phyloP scores from a whole-genome alignment of 768 basidiomycete species.

The Russula compacta region DNA sequence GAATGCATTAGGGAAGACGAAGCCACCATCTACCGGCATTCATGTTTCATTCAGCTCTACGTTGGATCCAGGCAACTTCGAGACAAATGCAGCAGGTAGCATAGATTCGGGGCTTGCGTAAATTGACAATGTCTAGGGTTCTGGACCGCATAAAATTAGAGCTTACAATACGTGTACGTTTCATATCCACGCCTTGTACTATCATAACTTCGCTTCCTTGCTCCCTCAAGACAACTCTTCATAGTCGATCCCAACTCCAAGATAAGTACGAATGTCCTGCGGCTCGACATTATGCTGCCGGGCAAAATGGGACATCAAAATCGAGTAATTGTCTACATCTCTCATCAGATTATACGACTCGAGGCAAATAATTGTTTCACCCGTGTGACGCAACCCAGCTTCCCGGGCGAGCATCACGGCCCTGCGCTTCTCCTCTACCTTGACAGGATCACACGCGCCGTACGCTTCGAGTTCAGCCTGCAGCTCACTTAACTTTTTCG shows the following conservation, averaged over 20 bases:
- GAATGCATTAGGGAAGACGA: background rate
- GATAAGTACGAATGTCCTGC: slow-evolving; percentile 55
- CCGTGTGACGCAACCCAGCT: slow-evolving; percentile 82
- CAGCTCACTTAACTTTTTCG: slow-evolving; percentile 41
- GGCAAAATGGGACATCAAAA: slow-evolving; percentile 56
- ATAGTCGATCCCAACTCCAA: slow-evolving; percentile 64
- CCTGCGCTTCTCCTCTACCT: slow-evolving; percentile 66
- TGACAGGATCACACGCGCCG: slow-evolving; percentile 76
- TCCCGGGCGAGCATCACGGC: slow-evolving; percentile 73
- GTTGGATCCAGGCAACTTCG: background rate
- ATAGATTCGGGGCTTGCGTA: background rate
- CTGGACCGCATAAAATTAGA: background rate
- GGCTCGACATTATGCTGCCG: slow-evolving; percentile 49
- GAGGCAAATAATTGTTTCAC: slow-evolving; percentile 32
- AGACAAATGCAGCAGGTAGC: background rate
- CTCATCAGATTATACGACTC: background rate
- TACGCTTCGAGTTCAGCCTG: slow-evolving; percentile 67
- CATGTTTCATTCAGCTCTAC: background rate
- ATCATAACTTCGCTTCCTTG: background rate
- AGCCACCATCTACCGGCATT: background rate
- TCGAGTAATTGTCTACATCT: slow-evolving; percentile 56
- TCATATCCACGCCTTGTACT: background rate
- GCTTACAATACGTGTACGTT: background rate
- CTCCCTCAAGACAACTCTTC: slow-evolving; percentile 51
- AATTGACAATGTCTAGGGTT: background rate